These are phyloP conservation scores for Puccinia coronata DNA, from an alignment of 1,284 basidiomycete genomes.

Conservation along the genomic window DNA sequence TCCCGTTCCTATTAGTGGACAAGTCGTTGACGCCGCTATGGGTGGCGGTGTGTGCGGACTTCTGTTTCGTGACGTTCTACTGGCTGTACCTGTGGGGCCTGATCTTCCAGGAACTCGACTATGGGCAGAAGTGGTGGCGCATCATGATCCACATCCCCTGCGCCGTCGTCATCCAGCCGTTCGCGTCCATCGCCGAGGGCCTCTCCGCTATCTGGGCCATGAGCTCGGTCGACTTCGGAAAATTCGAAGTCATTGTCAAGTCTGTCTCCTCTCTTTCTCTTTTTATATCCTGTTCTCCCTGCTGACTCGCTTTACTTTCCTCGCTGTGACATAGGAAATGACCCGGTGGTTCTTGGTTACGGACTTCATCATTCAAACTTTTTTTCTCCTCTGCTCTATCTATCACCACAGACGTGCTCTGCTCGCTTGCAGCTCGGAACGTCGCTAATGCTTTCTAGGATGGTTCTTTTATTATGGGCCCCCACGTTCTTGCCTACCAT, in stretches of 20 bases:
- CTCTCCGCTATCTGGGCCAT: constrained; percentile 60
- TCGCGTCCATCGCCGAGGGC: constrained; percentile 60
- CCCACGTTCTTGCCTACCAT: not conserved
- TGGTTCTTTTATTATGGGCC: no score
- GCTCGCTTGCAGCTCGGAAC: not conserved
- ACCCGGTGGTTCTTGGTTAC: not conserved
- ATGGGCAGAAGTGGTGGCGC: constrained; percentile 53
- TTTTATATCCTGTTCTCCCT: not conserved
- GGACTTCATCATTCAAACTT: not conserved
- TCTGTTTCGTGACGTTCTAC: constrained; percentile 60
- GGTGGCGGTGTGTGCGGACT: constrained; percentile 59
- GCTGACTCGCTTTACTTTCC: not conserved
- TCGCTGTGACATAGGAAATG: not conserved
- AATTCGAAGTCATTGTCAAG: constrained; percentile 52
- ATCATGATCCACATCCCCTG: constrained; percentile 51
- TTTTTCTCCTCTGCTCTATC: not conserved
- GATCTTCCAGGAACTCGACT: constrained; percentile 53
- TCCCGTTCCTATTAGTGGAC: constrained; percentile 56
- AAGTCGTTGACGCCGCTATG: constrained; percentile 57
- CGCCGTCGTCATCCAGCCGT: constrained; percentile 58
- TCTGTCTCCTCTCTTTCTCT: not conserved
- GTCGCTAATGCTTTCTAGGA: not conserved
- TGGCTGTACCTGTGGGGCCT: constrained; percentile 54
- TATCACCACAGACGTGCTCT: not conserved
- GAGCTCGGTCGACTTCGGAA: constrained; percentile 56